Evolutionary conservation across 768 basidiomycete species (phyloP).

Genomic region (Astraeus odoratus): DNA sequence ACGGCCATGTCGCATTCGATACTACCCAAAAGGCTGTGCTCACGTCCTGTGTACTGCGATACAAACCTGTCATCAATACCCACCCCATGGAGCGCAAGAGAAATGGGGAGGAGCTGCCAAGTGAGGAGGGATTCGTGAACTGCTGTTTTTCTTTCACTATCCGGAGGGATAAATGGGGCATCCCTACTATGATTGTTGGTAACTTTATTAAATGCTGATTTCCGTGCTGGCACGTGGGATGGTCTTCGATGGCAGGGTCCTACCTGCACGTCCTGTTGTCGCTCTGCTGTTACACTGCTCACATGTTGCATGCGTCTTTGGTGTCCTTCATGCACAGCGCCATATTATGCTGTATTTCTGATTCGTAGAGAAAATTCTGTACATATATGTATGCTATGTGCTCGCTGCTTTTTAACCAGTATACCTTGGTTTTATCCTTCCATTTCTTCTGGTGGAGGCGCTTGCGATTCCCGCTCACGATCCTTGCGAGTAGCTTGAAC

Average conservation of each 20-base stretch:
- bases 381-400: background rate
- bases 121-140: slow-evolving; percentile 72
- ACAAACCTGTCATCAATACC: slow-evolving; percentile 56
- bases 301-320: background rate
- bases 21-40: slow-evolving; percentile 89
- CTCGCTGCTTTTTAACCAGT: background rate
- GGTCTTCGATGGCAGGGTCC: background rate
- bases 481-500: slow-evolving; percentile 85
- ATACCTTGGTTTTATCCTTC: slow-evolving; percentile 14
- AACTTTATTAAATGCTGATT: slow-evolving; percentile 77
- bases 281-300: background rate
- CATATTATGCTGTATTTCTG: background rate
- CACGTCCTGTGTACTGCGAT: slow-evolving; percentile 83
- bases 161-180: slow-evolving; percentile 76
- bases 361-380: background rate
- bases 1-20: slow-evolving; percentile 89
- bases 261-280: background rate
- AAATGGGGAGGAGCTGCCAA: slow-evolving; percentile 25
- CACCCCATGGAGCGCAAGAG: slow-evolving; percentile 24
- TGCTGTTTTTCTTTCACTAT: slow-evolving; percentile 93
- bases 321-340: background rate
- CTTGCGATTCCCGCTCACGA: slow-evolving; percentile 39
- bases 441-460: slow-evolving; percentile 54
- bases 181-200: slow-evolving; percentile 86
- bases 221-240: too few relatives aligned